Conservation (phyloP, 371 early-diverging fungal genomes). For the Mucor irregularis region DNA sequence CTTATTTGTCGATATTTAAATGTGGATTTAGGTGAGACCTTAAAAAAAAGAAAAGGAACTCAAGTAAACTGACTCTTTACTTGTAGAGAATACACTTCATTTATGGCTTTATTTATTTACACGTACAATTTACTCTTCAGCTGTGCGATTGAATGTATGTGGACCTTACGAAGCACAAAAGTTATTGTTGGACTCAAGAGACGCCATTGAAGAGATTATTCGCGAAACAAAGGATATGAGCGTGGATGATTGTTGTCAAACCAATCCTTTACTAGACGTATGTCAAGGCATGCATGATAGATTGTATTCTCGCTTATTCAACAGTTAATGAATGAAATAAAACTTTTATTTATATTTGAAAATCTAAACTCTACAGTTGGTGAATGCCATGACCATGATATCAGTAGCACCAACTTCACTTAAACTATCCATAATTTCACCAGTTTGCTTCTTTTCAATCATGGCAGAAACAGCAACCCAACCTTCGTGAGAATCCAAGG, state of each 20-base stretch:
- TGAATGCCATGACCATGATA: conserved; percentile 83
- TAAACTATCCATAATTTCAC: conserved; percentile 90
- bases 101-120: conserved; percentile 83
- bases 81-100: conserved; percentile 66
- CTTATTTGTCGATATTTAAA: conserved; percentile 62
- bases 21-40: conserved; percentile 51
- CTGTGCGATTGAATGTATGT: conserved; percentile 84
- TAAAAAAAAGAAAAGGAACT: not conserved
- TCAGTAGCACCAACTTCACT: conserved; percentile 88
- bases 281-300: conserved; percentile 89
- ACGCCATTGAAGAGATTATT: conserved; percentile 56
- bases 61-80: no score
- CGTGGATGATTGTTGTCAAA: conserved; percentile 65
- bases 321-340: conserved; percentile 66
- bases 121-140: conserved; percentile 82
- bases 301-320: conserved; percentile 86
- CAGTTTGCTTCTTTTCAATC: conserved; percentile 80
- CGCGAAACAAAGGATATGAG: conserved; percentile 41
- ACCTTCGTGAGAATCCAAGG: conserved; percentile 80
- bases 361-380: conserved; percentile 76
- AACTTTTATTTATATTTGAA: not conserved
- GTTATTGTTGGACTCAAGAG: conserved; percentile 61
- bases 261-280: conserved; percentile 78
- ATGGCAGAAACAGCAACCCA: conserved; percentile 95
- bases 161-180: conserved; percentile 90